Evolutionary conservation across 306 rosid species (phyloP).

Genomic region (Adenanthera pavonina): DNA sequence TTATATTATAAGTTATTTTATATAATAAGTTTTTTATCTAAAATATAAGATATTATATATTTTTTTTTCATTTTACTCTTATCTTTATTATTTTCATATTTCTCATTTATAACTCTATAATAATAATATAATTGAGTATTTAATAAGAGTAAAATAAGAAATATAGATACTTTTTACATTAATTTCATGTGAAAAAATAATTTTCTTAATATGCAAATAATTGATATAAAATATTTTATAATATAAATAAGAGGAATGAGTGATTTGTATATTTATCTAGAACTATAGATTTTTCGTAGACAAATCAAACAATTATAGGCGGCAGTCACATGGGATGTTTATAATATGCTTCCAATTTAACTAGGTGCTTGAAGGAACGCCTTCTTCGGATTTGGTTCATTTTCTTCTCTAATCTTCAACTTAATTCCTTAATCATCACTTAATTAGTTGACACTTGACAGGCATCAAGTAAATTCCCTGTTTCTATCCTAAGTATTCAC

Average conservation of each 20-base stretch:
- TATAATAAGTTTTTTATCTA: no score
- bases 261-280: constrained; percentile 34
- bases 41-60: no score
- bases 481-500: not conserved
- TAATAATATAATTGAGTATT: no score
- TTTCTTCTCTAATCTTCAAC: constrained; percentile 15
- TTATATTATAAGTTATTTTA: no score
- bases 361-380: constrained; percentile 48
- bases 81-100: no score
- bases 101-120: no score
- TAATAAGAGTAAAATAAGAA: no score
- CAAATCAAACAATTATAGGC: constrained; percentile 41
- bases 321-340: constrained; percentile 82
- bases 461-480: not conserved
- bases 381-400: constrained; percentile 35
- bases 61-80: no score
- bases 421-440: constrained; percentile 27
- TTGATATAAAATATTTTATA: no score
- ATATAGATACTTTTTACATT: no score
- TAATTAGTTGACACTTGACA: not conserved
- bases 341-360: constrained; percentile 45
- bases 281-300: constrained; percentile 15
- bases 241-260: not conserved
- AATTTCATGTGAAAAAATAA: no score
- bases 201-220: no score